Conservation (phyloP, 2,329 filamentous ascomycete species). For the Bipolaris oryzae region DNA sequence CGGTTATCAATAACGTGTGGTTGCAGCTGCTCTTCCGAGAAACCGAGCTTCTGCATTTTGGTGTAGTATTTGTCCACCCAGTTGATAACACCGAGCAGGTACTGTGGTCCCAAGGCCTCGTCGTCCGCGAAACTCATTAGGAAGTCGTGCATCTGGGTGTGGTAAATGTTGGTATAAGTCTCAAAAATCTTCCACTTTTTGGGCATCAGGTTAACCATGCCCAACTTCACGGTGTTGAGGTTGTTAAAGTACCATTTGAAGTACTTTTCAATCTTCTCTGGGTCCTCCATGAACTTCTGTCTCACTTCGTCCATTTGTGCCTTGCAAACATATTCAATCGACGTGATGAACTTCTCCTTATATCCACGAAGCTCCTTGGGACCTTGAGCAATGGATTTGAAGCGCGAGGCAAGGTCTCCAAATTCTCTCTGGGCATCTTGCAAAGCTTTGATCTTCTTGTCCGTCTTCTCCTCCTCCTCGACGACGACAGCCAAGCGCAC, state of each 20-base stretch:
- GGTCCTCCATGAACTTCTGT: conserved; percentile 81
- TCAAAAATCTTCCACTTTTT: conserved; percentile 96
- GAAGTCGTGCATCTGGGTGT: conserved; percentile 94
- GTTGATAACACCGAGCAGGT: conserved; percentile 89
- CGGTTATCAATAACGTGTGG: conserved; percentile 91
- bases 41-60: conserved; percentile 91
- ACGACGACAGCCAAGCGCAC: conserved; percentile 91
- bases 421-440: conserved; percentile 96
- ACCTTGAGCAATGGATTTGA: conserved; percentile 93
- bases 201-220: conserved; percentile 90
- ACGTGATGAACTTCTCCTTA: conserved; percentile 91
- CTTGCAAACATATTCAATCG: conserved; percentile 75
- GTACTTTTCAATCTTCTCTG: conserved; percentile 80
- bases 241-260: conserved; percentile 99
- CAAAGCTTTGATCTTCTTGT: conserved; percentile 85
- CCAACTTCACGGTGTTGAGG: conserved; percentile 89
- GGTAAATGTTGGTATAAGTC: conserved; percentile 89
- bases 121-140: conserved; percentile 83
- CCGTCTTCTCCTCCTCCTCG: conserved; percentile 94
- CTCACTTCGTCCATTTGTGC: conserved; percentile 74
- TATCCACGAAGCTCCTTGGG: conserved; percentile 92
- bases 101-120: conserved; percentile 79
- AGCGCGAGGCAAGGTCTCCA: conserved; percentile 88
- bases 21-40: conserved; percentile 73
- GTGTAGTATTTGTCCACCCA: conserved; percentile 96